phyloP scores from a whole-genome alignment of 768 basidiomycete genomes.

The Boletus bicolor region DNA sequence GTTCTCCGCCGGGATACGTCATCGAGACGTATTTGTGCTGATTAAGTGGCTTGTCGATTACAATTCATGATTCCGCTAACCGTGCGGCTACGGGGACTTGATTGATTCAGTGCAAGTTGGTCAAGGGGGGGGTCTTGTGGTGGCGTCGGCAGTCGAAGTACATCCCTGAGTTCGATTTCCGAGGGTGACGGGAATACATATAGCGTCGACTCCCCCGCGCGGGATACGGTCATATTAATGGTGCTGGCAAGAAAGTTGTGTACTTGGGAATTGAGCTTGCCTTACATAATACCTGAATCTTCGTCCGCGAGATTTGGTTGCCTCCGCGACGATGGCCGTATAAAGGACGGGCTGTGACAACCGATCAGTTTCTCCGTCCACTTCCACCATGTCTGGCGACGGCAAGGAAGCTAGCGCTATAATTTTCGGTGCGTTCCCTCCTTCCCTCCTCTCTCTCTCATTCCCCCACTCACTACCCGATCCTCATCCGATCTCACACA shows the following conservation, averaged over 20 bases:
- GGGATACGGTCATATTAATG: not conserved
- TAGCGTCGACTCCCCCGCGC: not conserved
- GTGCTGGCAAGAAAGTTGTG: not conserved
- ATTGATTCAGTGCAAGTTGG: not conserved
- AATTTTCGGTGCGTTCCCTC: slow-evolving; percentile 62
- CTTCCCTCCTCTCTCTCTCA: not conserved
- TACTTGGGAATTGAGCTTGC: too few species aligned
- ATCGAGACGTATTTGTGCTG: slow-evolving; percentile 6
- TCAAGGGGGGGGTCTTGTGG: too few species aligned
- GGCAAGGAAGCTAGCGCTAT: slow-evolving; percentile 58
- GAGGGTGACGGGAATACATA: too few species aligned
- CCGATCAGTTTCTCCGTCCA: slow-evolving; percentile 18
- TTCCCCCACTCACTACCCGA: not conserved
- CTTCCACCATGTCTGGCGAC: slow-evolving; percentile 32
- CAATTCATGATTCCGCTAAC: not conserved
- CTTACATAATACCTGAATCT: slow-evolving; percentile 16
- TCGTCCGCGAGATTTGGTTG: slow-evolving; percentile 16
- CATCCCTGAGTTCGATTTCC: too few species aligned
- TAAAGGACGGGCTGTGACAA: slow-evolving; percentile 23
- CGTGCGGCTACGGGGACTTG: not conserved
- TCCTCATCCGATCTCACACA: slow-evolving; percentile 27
- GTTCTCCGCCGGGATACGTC: slow-evolving; percentile 1
- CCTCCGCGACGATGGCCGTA: slow-evolving; percentile 25
- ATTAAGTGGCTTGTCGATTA: slow-evolving; percentile 6
- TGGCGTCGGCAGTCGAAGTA: too few species aligned